phyloP scores from a whole-genome alignment of 2,329 filamentous ascomycete genomes.

The Penicillium sp. region DNA sequence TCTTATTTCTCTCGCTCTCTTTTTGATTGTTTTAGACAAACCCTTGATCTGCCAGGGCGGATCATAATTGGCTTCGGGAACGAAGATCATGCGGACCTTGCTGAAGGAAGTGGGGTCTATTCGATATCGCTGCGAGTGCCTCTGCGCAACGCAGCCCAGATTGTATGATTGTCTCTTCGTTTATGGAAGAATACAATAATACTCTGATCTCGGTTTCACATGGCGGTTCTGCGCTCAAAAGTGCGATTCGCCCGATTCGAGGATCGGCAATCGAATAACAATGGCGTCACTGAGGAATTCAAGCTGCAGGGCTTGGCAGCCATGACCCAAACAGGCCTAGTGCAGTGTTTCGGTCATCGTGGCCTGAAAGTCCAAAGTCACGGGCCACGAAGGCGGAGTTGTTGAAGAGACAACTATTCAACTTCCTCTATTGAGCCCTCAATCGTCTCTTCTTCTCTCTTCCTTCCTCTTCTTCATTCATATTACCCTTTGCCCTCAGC shows the following conservation, averaged over 20 bases:
- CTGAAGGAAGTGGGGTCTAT: slow-evolving; percentile 10
- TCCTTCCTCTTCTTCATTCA: slow-evolving; percentile 6
- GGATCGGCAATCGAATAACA: slow-evolving; percentile 9
- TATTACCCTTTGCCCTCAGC: neutral
- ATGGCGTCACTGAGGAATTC: slow-evolving; percentile 23
- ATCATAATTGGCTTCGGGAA: slow-evolving; percentile 9
- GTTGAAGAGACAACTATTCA: slow-evolving; percentile 17
- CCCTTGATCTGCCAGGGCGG: slow-evolving; percentile 5
- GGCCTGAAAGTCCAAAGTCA: slow-evolving; percentile 41
- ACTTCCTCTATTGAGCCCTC: slow-evolving; percentile 12
- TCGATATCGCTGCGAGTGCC: neutral
- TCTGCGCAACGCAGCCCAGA: neutral
- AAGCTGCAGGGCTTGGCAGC: slow-evolving; percentile 32
- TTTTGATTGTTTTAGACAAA: slow-evolving; percentile 5
- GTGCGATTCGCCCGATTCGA: neutral
- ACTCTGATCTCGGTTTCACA: neutral
- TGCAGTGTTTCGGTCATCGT: slow-evolving; percentile 45
- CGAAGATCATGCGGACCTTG: slow-evolving; percentile 18
- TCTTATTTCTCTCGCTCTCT: neutral
- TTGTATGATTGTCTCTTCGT: neutral
- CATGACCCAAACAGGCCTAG: slow-evolving; percentile 34
- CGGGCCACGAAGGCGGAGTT: slow-evolving; percentile 20
- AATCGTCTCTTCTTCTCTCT: slow-evolving; percentile 14
- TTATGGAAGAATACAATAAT: neutral
- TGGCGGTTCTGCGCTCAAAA: neutral